Base-by-base conservation (phyloP, 192 early-diverging fungal genomes). In the Umbelopsis isabellina region DNA sequence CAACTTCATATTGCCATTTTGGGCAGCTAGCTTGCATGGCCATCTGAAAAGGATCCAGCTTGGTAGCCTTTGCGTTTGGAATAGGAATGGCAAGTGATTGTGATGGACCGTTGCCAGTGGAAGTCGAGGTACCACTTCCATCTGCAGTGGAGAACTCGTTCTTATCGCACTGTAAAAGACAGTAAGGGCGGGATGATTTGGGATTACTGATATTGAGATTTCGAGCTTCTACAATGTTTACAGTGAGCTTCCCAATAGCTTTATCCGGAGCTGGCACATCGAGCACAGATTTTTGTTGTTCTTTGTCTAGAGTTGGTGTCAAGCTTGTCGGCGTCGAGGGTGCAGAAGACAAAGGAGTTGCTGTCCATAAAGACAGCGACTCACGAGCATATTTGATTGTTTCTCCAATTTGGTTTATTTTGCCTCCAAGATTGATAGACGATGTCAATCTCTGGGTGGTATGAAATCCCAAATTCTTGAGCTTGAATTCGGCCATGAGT, bases 1-100 rank as follows among this genome's bases (percentile, higher is more conserved):
- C 69, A 11, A 68, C 49, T 44, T 76, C 61, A 58, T 83, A 68
- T 27, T 74, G 78, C 81, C 81, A 83, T 49, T 83, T 83, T 13
- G 81, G 81, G 35, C 75, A 72, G 35, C 78, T 79, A 30, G 81
- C 81, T 22, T 61, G 68, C 72, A 79, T 75, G 21, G 72, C 70
- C 41, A 67, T 25, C 13, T 78, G 74, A 74, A 82, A 82, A 18
- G 75, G 70, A 49, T 82, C 78, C 65, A 53, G 55, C 18, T 27
- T 61, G 2, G 55, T 18, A 7, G 55, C 55, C 25, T 61, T 61
- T 35, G 55, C 55, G 16, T 61, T 61, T 22, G 55, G 55, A 35
- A 61, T 61, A 61, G 55, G 55, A 25, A 61, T 61, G 0, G 55
- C 55, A 0, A 61, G 4, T 16, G 55, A 61, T 18, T 61, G 55